Base-by-base conservation (phyloP, 495 filamentous ascomycete species). In the Aspergillus conjunctus region DNA sequence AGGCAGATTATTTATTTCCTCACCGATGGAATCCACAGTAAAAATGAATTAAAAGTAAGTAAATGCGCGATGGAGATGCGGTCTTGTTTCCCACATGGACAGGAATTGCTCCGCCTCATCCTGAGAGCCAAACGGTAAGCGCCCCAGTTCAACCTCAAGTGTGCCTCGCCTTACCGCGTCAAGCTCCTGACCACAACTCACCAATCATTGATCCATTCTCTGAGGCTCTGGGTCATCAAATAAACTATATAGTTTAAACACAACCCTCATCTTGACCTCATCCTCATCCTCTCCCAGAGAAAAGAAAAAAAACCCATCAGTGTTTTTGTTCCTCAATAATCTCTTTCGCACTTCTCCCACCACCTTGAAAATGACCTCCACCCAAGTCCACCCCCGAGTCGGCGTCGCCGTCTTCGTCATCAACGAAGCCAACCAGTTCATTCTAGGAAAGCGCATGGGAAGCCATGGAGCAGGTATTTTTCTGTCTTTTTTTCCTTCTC, bases 391-490 rank as follows among this genome's bases (percentile, higher is more conserved):
- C 69, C 14, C 61, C 60, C 54, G 44, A 48, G 62, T 75, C 33
- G 76, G 76, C 31, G 59, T 78, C 34, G 73, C 53, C 0, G 71
- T 73, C 32, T 76, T 78, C 41, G 56, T 70, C 39, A 15, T 71
- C 30, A 77, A 72, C 17, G 4, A 49, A 9, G 43, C 68, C 8
- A 71, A 69, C 14, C 56, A 76, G 49, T 71, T 78, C 45, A 22
- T 78, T 46, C 39, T 77, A 0, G 76, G 76, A 17, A 55, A 71
- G 48, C 51, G 76, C 34, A 68, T 71, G 54, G 74, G 74, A 26
- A 76, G 73, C 48, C 70, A 70, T 52, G 76, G 76, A 30, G 69
- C 76, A 14, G 69, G 76, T 76, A 51, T 48, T 64, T 61, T 22
- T 17, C 14, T n/a, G 10, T 30, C 22, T 12, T 18, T 4, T 51